Evolutionary conservation across 2,329 filamentous ascomycete genomes (phyloP).

Genomic region (Epichloe elymi): DNA sequence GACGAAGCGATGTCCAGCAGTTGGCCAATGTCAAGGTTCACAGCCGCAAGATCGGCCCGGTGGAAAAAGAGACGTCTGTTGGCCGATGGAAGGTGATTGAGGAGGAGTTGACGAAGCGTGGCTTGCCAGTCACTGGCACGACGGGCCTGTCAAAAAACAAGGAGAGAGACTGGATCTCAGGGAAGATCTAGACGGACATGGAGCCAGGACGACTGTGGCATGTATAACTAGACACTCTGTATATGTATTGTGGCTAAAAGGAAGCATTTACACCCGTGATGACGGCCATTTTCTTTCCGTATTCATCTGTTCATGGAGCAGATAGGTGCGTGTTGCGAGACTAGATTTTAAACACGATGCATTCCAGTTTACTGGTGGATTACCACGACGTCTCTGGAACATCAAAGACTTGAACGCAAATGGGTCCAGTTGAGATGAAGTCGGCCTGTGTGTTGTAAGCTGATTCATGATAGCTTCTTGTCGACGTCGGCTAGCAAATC

Average conservation of each 20-base stretch:
- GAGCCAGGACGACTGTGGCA: neutral
- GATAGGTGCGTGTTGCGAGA: too few relatives aligned
- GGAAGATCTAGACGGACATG: constrained; percentile 17
- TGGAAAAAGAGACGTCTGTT: constrained; percentile 57
- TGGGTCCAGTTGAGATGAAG: too few relatives aligned
- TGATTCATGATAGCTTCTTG: too few relatives aligned
- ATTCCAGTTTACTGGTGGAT: too few relatives aligned
- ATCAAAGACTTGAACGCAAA: too few relatives aligned
- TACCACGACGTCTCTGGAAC: too few relatives aligned
- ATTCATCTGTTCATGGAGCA: too few relatives aligned
- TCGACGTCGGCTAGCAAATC: too few relatives aligned
- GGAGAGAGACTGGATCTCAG: constrained; percentile 30
- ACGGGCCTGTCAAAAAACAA: constrained; percentile 25
- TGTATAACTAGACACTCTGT: constrained; percentile 1
- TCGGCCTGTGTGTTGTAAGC: too few relatives aligned
- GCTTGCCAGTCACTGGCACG: constrained; percentile 43
- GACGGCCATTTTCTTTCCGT: too few relatives aligned
- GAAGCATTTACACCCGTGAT: neutral
- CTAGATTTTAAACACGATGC: too few relatives aligned
- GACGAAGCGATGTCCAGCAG: constrained; percentile 28
- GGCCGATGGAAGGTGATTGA: constrained; percentile 74
- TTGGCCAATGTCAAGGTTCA: constrained; percentile 61
- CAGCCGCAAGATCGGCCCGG: constrained; percentile 49
- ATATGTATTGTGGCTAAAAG: neutral
- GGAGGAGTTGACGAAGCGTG: constrained; percentile 50